Evolutionary conservation across 2,329 filamentous ascomycete species (phyloP).

Genomic region (Immersiporthe knoxdaviesiana): DNA sequence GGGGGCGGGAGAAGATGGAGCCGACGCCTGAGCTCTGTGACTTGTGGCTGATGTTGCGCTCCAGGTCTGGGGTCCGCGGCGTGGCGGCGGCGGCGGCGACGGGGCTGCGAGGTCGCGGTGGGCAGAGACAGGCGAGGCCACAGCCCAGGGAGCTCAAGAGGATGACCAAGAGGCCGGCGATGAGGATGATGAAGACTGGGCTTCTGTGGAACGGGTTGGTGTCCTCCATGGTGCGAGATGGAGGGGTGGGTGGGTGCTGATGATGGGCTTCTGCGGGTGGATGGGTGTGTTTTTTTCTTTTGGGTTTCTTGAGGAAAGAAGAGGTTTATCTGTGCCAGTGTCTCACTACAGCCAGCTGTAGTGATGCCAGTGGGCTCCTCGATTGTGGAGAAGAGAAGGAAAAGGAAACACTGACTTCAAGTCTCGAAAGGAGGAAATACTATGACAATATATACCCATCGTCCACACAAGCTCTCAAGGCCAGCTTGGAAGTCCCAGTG

Average conservation of each 20-base stretch:
- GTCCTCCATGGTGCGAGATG: background rate
- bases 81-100: background rate
- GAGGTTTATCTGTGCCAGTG: background rate
- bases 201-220: background rate
- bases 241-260: background rate
- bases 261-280: background rate
- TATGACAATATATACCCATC: background rate
- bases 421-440: background rate
- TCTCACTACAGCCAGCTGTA: background rate
- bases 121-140: background rate
- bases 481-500: no score
- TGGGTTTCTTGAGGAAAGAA: background rate
- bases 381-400: background rate
- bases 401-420: background rate
- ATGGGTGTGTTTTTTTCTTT: background rate
- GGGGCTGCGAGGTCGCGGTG: background rate
- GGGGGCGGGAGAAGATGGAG: background rate
- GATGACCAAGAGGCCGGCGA: background rate
- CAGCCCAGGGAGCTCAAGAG: conserved; percentile 1
- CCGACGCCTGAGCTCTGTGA: conserved; percentile 9
- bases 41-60: background rate
- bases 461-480: no score
- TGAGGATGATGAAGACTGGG: background rate
- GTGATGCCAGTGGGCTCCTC: background rate
- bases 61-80: background rate